Conservation (phyloP, 352 stramenopile species). For the Phytopythium oedochilum region DNA sequence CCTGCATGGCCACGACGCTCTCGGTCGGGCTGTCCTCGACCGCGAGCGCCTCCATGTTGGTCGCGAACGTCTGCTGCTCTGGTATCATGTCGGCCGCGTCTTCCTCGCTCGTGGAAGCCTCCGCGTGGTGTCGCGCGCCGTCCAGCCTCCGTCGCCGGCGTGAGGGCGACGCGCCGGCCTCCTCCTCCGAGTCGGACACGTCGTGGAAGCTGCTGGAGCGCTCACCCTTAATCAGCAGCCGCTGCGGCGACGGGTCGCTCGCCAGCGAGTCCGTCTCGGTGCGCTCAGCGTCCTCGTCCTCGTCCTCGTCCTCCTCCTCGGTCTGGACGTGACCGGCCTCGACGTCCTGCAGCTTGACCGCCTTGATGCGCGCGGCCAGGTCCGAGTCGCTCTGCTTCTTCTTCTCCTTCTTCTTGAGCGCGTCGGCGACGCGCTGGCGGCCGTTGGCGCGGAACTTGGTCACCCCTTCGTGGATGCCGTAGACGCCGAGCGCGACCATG, state of each 20-base stretch:
- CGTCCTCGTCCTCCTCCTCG: constrained; percentile 11
- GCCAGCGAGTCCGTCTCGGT: constrained; percentile 27
- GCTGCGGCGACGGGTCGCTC: constrained; percentile 14
- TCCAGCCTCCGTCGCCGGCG: constrained; percentile 18
- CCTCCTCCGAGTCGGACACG: constrained; percentile 10
- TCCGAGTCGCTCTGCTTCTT: constrained; percentile 6
- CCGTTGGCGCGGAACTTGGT: constrained; percentile 35
- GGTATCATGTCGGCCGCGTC: constrained; percentile 1
- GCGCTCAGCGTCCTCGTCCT: constrained; percentile 15
- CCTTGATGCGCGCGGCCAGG: constrained; percentile 3
- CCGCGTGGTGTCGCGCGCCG: neutral
- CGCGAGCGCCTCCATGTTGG: constrained; percentile 27
- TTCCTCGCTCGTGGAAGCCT: neutral
- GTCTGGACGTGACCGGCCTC: constrained; percentile 1
- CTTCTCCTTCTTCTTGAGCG: constrained; percentile 6
- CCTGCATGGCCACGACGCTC: constrained; percentile 45
- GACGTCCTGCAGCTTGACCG: constrained; percentile 3
- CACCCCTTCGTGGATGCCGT: constrained; percentile 61
- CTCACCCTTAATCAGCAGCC: constrained; percentile 8
- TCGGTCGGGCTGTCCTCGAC: constrained; percentile 45
- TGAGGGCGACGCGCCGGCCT: constrained; percentile 11
- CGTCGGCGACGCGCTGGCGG: constrained; percentile 10
- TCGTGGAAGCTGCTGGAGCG: constrained; percentile 8
- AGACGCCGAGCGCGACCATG: constrained; percentile 57
- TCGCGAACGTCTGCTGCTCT: neutral